Conservation (phyloP, 2,329 filamentous ascomycete genomes). For the Lasiodiplodia theobromae region DNA sequence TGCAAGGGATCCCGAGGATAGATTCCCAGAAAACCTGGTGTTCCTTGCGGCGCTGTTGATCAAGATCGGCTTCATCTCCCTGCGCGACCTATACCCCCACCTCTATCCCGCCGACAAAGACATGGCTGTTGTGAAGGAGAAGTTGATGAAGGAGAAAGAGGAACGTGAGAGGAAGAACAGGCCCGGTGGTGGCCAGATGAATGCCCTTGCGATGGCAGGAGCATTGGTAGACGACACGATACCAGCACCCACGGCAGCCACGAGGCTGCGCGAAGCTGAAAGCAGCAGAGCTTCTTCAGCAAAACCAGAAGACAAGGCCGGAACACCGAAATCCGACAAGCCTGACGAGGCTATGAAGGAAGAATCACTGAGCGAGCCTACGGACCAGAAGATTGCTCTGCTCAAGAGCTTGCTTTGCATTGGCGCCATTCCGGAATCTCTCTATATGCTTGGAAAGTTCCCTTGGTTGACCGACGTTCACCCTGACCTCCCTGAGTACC, state of each 20-base stretch:
- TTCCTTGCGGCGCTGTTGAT: constrained; percentile 91
- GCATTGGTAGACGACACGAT: constrained; percentile 83
- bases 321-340: constrained; percentile 40
- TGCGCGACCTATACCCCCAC: constrained; percentile 90
- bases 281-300: constrained; percentile 51
- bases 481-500: constrained; percentile 78
- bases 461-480: constrained; percentile 90
- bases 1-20: constrained; percentile 75
- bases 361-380: constrained; percentile 69
- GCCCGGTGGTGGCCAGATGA: constrained; percentile 73
- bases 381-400: constrained; percentile 86
- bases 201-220: constrained; percentile 86
- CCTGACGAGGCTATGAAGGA: constrained; percentile 56
- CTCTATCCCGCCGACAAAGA: constrained; percentile 83
- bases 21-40: constrained; percentile 88
- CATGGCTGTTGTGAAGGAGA: constrained; percentile 77
- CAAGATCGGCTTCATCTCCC: constrained; percentile 95
- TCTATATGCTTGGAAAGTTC: constrained; percentile 91
- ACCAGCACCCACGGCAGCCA: constrained; percentile 53
- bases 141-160: constrained; percentile 76
- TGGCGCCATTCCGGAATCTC: constrained; percentile 88
- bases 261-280: constrained; percentile 61
- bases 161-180: constrained; percentile 77
- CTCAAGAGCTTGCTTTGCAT: constrained; percentile 87
- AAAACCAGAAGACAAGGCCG: constrained; percentile 54